Base-by-base conservation (phyloP, 345 rosid species). In the Eucalyptus marginata region DNA sequence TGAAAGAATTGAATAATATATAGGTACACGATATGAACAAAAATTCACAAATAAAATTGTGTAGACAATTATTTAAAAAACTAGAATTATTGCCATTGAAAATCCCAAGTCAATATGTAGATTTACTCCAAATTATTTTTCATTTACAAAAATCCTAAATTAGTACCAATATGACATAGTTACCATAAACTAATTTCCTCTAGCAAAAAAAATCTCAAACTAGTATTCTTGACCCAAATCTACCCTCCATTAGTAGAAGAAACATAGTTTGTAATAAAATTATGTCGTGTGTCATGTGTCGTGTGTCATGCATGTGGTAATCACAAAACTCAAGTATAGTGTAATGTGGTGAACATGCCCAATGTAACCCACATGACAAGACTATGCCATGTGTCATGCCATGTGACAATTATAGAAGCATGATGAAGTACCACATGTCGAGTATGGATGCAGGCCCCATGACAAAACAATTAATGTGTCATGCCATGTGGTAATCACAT, bases 311-410 rank as follows among this genome's bases (percentile, higher is more conserved):
- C 40, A 66, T 31, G 43, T 7, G 20, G 2, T 16, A 31, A 66
- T 66, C 79, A 31, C 79, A 66, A 66, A 31, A 16, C 6, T 8
- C 40, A 66, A 66, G 3, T 8, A 17, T 0, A 16, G 0, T 8
- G 12, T 66, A 17, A 66, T 15, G 10, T 66, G 10, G 40, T 4
- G 3, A 66, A 17, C 6, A 1, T 66, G 43, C 40, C 3, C 3
- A 66, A 66, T 66, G 40, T 17, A 17, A 16, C 9, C 3, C 79
- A 31, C 20, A 31, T 66, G 79, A 66, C 76, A n/a, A 66, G 7
- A 66, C 40, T 66, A 66, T 66, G 40, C 11, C 20, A 15, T 12
- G 14, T 59, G 66, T 59, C n/a, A 59, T 59, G 66, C 66, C 76
- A 66, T 59, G 7, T 66, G 79, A 31, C 43, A 66, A 66, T 66